Conservation (phyloP, 2,329 filamentous ascomycete genomes). For the Nemania diffusa region DNA sequence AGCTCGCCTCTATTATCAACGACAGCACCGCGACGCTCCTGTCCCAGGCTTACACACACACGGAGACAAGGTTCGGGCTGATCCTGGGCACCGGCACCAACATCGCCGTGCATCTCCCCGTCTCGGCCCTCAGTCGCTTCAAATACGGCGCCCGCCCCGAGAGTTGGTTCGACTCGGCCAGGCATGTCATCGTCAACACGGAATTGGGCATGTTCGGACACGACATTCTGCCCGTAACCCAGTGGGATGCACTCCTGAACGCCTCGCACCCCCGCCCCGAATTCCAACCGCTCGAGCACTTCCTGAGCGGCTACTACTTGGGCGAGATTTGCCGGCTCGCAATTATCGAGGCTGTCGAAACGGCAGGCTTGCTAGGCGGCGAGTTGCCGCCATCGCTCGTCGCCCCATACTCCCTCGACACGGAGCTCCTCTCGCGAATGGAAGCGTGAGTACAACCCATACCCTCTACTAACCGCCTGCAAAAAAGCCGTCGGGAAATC, state of each 20-base stretch:
- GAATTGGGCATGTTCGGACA: conserved; percentile 74
- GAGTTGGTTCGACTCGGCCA: conserved; percentile 67
- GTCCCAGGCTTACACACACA: conserved; percentile 69
- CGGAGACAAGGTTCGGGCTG: conserved; percentile 69
- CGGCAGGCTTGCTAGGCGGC: conserved; percentile 65
- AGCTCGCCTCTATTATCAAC: conserved; percentile 71
- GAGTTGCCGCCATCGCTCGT: conserved; percentile 64
- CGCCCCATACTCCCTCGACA: conserved; percentile 67
- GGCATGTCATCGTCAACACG: conserved; percentile 73
- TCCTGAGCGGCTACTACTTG: conserved; percentile 73
- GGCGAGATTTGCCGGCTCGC: conserved; percentile 71
- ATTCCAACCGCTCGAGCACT: conserved; percentile 55
- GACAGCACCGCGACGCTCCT: conserved; percentile 74
- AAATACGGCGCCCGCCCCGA: conserved; percentile 68
- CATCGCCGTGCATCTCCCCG: conserved; percentile 71
- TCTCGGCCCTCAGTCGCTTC: conserved; percentile 61
- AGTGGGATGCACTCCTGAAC: conserved; percentile 68
- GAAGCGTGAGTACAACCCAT: conserved; percentile 60
- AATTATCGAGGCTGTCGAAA: conserved; percentile 67
- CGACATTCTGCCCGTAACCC: conserved; percentile 67
- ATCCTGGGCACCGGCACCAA: conserved; percentile 76
- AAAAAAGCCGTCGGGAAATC: background rate
- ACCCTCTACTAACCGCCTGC: background rate
- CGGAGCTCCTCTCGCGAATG: conserved; percentile 68
- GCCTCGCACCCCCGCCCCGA: conserved; percentile 58